These are phyloP conservation scores for Rhizophagus prolifer DNA, from an alignment of 192 early-diverging fungal genomes.

Conservation along the genomic window DNA sequence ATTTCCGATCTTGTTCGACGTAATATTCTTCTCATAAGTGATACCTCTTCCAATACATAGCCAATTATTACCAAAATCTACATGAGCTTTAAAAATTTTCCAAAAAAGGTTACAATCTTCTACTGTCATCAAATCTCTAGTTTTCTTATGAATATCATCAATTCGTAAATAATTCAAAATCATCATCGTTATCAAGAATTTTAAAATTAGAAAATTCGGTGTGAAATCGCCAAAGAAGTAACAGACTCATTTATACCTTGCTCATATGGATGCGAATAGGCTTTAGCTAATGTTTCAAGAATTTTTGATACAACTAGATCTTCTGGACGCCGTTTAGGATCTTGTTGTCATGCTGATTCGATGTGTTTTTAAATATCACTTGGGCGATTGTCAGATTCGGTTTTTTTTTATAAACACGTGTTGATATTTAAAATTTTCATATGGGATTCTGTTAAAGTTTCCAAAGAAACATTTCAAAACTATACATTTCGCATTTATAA, in stretches of 20 bases:
- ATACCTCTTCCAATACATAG: constrained; percentile 13
- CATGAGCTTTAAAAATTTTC: background rate
- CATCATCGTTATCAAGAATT: background rate
- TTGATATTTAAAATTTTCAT: too few species aligned
- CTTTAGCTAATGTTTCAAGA: too few species aligned
- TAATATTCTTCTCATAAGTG: constrained; percentile 20
- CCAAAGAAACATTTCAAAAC: too few species aligned
- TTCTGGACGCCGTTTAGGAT: too few species aligned
- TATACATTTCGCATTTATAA: too few species aligned
- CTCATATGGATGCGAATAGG: too few species aligned
- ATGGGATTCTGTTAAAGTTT: too few species aligned
- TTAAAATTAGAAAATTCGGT: background rate
- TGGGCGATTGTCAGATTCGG: background rate
- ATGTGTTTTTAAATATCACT: background rate
- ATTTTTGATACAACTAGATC: too few species aligned
- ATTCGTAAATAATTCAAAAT: background rate
- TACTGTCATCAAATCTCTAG: background rate
- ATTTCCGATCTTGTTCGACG: background rate
- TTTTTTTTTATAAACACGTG: too few species aligned
- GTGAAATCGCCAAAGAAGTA: too few species aligned
- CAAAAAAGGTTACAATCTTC: background rate
- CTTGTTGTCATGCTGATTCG: too few species aligned
- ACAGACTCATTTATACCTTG: too few species aligned
- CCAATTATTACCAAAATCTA: background rate
- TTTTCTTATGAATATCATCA: background rate